phyloP scores from a whole-genome alignment of 306 rosid species.

The Pachyrhizus erosus region DNA sequence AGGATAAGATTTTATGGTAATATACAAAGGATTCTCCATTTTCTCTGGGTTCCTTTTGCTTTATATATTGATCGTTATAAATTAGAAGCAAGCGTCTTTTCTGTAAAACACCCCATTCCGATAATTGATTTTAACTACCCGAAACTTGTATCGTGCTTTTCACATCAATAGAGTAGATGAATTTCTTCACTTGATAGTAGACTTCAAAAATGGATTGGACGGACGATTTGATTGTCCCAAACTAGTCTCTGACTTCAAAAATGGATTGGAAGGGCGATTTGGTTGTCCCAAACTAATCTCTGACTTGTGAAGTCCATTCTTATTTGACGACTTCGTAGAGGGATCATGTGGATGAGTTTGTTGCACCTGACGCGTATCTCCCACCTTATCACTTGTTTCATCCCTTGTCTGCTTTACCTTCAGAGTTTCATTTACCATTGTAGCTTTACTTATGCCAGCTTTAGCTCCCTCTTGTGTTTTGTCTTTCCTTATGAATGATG shows the following conservation, averaged over 20 bases:
- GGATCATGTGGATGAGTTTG: slow-evolving; percentile 47
- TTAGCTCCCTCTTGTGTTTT: slow-evolving; percentile 60
- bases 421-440: slow-evolving; percentile 37
- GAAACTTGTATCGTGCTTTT: background rate
- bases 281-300: slow-evolving; percentile 55
- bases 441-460: slow-evolving; percentile 47
- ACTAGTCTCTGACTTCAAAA: slow-evolving; percentile 71
- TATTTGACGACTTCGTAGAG: slow-evolving; percentile 48
- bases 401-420: slow-evolving; percentile 44
- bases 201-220: slow-evolving; percentile 85
- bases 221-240: slow-evolving; percentile 60
- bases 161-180: background rate
- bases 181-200: slow-evolving; percentile 62
- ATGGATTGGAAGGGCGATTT: slow-evolving; percentile 73
- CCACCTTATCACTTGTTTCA: slow-evolving; percentile 46
- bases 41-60: background rate
- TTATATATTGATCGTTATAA: slow-evolving; percentile 12
- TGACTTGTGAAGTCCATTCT: slow-evolving; percentile 49
- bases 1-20: background rate
- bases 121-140: background rate
- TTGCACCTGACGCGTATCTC: slow-evolving; percentile 37
- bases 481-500: slow-evolving; percentile 62
- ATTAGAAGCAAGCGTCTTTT: slow-evolving; percentile 16
- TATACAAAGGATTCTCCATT: slow-evolving; percentile 28
- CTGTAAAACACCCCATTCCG: background rate